Percentiles rank a stretch among this genome's conserved stretches.
These are phyloP conservation scores for Auricularia sp. DNA, from an alignment of 768 basidiomycete species.

Conservation along the genomic window DNA sequence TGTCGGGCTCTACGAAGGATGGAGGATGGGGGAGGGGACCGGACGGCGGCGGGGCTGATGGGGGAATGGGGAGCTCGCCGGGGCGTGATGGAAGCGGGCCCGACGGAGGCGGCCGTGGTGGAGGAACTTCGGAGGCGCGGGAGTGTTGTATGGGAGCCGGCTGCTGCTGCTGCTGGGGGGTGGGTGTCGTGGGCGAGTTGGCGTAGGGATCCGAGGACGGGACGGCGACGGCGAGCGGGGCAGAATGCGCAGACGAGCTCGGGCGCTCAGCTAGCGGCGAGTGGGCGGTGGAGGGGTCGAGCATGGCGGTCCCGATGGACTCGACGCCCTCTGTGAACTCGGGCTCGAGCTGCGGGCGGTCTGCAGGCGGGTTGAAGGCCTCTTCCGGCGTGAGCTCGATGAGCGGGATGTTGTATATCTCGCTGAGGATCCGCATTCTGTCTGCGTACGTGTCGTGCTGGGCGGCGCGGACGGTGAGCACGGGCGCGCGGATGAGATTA, in stretches of 20 bases:
- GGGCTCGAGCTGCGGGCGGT: background rate
- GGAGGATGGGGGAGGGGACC: conserved; percentile 29
- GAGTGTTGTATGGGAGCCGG: background rate
- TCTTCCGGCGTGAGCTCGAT: conserved; percentile 2
- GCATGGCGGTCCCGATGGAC: conserved; percentile 38
- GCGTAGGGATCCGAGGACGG: background rate
- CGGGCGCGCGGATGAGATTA: conserved; percentile 11
- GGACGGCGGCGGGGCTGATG: conserved; percentile 8
- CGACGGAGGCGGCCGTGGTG: conserved; percentile 14
- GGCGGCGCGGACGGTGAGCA: conserved; percentile 6
- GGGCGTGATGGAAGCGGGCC: conserved; percentile 12
- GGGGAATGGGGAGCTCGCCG: conserved; percentile 3
- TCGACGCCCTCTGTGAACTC: conserved; percentile 27
- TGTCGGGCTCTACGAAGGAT: background rate
- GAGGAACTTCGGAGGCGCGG: conserved; percentile 16
- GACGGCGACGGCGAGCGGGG: background rate
- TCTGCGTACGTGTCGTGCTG: conserved; percentile 95
- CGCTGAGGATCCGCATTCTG: conserved; percentile 84
- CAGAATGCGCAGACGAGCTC: background rate
- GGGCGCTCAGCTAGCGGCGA: background rate
- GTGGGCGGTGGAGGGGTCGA: conserved; percentile 25
- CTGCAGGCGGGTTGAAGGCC: background rate
- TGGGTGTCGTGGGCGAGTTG: conserved; percentile 5
- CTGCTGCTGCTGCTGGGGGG: conserved; percentile 5
- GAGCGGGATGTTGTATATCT: conserved; percentile 76